A percentile compares a stretch with the other conserved stretches of the same genome.
These are phyloP conservation scores for Alternaria metachromatica DNA, from an alignment of 2,329 filamentous ascomycete species.

Conservation along the genomic window DNA sequence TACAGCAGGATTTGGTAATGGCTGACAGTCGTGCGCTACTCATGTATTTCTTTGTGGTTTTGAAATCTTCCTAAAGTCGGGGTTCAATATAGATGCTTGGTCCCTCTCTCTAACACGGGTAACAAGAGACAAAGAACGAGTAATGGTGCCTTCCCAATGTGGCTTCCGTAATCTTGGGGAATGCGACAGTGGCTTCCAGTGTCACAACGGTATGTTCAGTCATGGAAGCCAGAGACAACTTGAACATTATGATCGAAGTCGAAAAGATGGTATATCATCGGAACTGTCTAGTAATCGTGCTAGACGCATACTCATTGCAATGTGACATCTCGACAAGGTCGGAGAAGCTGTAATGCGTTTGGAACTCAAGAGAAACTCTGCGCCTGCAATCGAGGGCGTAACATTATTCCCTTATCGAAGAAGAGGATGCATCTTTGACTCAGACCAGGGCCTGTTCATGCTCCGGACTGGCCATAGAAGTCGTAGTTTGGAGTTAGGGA, in stretches of 20 bases:
- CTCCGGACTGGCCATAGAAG: neutral
- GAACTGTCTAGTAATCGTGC: neutral
- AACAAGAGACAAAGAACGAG: too few relatives aligned
- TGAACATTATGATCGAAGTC: neutral
- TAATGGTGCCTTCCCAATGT: too few relatives aligned
- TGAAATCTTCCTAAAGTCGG: too few relatives aligned
- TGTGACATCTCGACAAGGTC: neutral
- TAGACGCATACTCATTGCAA: too few relatives aligned
- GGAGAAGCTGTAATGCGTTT: neutral
- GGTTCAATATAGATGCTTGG: too few relatives aligned
- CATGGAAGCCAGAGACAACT: neutral
- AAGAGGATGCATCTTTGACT: neutral
- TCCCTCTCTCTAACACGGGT: too few relatives aligned
- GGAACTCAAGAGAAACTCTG: neutral
- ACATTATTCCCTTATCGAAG: neutral
- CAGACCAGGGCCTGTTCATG: neutral
- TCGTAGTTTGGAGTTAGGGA: neutral
- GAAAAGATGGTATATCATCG: neutral
- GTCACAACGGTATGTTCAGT: neutral
- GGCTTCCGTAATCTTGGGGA: too few relatives aligned
- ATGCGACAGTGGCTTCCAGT: neutral
- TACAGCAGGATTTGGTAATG: neutral
- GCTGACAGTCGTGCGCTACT: neutral
- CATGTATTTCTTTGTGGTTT: too few relatives aligned
- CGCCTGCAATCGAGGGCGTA: neutral